A percentile compares a stretch with the other conserved stretches of the same genome.
These are phyloP conservation scores for Blastobotrys persicus DNA, from an alignment of 1,139 yeast species.

Conservation along the genomic window DNA sequence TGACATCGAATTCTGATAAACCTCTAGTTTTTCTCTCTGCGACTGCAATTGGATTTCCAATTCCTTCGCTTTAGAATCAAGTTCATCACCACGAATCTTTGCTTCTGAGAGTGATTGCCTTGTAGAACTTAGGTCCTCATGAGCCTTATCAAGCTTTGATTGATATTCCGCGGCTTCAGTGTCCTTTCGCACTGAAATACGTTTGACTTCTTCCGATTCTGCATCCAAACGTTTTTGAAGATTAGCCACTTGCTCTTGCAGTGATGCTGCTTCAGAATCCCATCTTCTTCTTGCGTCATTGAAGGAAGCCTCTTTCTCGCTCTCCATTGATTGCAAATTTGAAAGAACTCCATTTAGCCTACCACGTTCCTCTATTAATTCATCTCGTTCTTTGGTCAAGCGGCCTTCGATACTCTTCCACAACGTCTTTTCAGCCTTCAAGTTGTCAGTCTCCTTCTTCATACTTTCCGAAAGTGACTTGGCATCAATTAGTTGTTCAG, in stretches of 20 bases:
- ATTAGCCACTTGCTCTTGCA: constrained; percentile 47
- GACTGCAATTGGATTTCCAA: constrained; percentile 41
- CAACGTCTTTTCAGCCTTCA: constrained; percentile 55
- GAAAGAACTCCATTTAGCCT: constrained; percentile 59
- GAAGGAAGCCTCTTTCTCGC: constrained; percentile 58
- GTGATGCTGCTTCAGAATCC: constrained; percentile 48
- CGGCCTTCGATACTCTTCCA: constrained; percentile 51
- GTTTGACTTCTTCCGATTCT: constrained; percentile 41
- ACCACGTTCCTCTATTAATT: constrained; percentile 56
- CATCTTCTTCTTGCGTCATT: constrained; percentile 53
- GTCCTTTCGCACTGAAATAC: constrained; percentile 28
- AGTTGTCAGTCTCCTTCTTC: constrained; percentile 47
- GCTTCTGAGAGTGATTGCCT: constrained; percentile 46
- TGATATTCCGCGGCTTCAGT: constrained; percentile 52
- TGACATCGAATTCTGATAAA: constrained; percentile 28
- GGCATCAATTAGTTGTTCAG: constrained; percentile 51
- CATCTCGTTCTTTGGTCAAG: constrained; percentile 53
- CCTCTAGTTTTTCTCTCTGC: constrained; percentile 38
- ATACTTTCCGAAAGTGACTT: constrained; percentile 41
- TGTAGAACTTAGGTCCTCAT: constrained; percentile 46
- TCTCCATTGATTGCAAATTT: constrained; percentile 59
- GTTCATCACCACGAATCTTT: constrained; percentile 38
- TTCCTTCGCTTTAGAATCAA: constrained; percentile 35
- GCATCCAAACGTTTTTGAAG: constrained; percentile 52
- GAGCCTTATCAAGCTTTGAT: constrained; percentile 59